Base-by-base conservation (phyloP, 768 basidiomycete species). In the Hygrophorus russula region DNA sequence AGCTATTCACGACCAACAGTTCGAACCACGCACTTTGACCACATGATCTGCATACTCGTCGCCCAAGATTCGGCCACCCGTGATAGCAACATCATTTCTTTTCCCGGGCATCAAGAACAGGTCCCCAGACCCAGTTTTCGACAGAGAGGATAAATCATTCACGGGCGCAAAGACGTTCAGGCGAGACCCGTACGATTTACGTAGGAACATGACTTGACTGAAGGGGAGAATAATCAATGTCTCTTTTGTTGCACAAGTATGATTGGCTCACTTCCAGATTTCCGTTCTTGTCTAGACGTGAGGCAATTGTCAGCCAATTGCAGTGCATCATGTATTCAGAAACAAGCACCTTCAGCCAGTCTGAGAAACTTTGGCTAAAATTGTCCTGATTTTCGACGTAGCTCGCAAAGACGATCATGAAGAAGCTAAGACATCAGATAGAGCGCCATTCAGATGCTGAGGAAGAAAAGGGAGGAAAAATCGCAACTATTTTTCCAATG, bases 31-130 rank as follows among this genome's bases (percentile, higher is more conserved):
- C 46, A 86, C 88, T 71, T 84, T 84, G 27, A 99, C 79, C 36
- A 98, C 90, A 57, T 93, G 88, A 33, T 88, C 85, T 2, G 89
- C 90, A 67, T 90, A 98, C 59, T 99, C 96, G 56, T 97, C 93
- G 4, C 91, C 94, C 1, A 93, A 66, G 35, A 96, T 76, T 56
- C 83, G 86, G 0, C 88, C 90, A 8, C 90, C 90, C 15, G 75
- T 64, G 46, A 81, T 84, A 28, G 74, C 80, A 9, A 80, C 73
- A 52, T 82, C 80, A 49, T 86, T 81, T 58, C 77, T 78, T 56
- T 73, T 76, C n/a, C 80, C 83, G 32, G 78, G 68, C 24, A 80
- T 62, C 38, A 81, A 60, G 1, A 77, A 68, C 15, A 74, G 69
- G 31, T 65, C 67, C 46, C 71, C 74, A 29, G 74, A 68, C 20